Evolutionary conservation across 1,139 yeast genomes (phyloP), one percentile per base, ranked within the genome.

Genomic region (Chernovozyma aurita): DNA sequence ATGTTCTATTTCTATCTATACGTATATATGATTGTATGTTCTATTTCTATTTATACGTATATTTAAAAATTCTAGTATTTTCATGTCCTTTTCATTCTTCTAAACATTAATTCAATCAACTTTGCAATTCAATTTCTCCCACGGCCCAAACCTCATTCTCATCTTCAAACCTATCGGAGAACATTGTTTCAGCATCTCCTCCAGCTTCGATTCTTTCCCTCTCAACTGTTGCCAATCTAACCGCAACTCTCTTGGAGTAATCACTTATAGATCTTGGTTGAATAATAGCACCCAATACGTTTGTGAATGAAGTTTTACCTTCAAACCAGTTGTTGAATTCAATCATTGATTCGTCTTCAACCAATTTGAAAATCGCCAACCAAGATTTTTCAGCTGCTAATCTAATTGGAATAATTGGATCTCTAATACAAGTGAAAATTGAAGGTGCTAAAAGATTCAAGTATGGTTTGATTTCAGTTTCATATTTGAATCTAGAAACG

Each of bases 331-430:
- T 49, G 35, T 73, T 74, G 63, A 86, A 86, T 20, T 60, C 54
- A 1, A 47, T 58, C 61, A 75, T 63, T n/a, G 71, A 69, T n/a
- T 65, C 73, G 42, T 86, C 92, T 29, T 83, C 88, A 20, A 86
- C 80, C 45, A 90, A 65, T 38, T 74, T 69, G 57, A 88, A 81
- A 16, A 87, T 59, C 2, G 88, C 78, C 49, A 90, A 60, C 57
- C 75, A 90, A 1, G 95, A 90, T 65, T 87, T 87, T 58, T 92
- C 98, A 4, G 96, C 95, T 1, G 97, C 97, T 44, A 92, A 71
- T 53, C 88, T 88, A 48, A 92, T 83, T 3, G 98, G 97, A 50
- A 92, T 86, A 32, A 85, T 68, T 13, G 80, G 73, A 50, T 90
- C 96, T 47, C 98, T 75, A 31, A 92, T 84, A 55, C 95, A 82